Evolutionary conservation across 2,329 filamentous ascomycete species (phyloP).

Genomic region (Pestalotiopsis sp.): DNA sequence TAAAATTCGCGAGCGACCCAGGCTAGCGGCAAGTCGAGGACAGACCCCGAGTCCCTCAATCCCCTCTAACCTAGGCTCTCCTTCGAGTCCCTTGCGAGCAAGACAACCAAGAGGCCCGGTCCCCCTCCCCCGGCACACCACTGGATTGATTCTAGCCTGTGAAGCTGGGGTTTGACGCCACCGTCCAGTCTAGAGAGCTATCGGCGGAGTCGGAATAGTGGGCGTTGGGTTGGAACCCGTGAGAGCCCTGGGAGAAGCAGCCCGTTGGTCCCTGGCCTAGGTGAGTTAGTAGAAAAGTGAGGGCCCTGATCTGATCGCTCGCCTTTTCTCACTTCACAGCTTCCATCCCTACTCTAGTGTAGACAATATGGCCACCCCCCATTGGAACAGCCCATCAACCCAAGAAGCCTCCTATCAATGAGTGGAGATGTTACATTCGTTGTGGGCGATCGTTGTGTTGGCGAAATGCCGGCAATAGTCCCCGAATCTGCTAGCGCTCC

Average conservation of each 20-base stretch:
- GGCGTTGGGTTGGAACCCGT: not conserved
- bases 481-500: not conserved
- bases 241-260: not conserved
- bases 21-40: not conserved
- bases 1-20: not conserved
- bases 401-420: not conserved
- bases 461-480: not conserved
- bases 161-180: slow-evolving; percentile 6
- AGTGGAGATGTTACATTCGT: not conserved
- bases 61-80: not conserved
- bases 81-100: not conserved
- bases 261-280: not conserved
- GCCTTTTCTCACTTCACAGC: too few relatives aligned
- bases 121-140: not conserved
- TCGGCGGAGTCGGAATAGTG: slow-evolving; percentile 4
- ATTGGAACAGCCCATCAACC: not conserved
- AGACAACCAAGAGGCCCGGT: not conserved
- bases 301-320: not conserved
- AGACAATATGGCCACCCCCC: not conserved
- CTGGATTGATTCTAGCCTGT: not conserved
- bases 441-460: not conserved
- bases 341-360: too few relatives aligned
- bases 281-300: too few relatives aligned
- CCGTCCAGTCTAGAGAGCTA: slow-evolving; percentile 1
- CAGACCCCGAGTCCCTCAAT: not conserved